Base-by-base conservation (phyloP, 1,284 basidiomycete genomes). In the Cutaneotrichosporon dermatis region DNA sequence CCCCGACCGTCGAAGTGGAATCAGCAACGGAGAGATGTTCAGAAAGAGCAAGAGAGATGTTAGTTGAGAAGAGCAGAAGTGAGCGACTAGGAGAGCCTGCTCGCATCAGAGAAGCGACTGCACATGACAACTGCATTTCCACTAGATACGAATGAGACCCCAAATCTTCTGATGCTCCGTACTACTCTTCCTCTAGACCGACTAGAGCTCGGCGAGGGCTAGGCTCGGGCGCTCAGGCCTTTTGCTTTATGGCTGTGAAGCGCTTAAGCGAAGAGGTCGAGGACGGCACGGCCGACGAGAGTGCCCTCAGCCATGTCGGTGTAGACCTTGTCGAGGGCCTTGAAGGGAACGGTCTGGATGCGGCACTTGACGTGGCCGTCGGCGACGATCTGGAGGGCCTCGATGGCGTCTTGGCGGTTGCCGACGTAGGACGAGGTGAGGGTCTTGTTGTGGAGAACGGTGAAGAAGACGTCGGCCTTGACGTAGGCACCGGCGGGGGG, bases 381-480 rank as follows among this genome's bases (percentile, higher is more conserved):
- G 0, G 87, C 83, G 6, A 87, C 89, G 36, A 91, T 84, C 2
- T 84, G 81, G 35, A 91, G 75, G 1, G 89, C 87, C 71, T 92
- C 89, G 13, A 81, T 70, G 7, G 87, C 83, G 68, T 90, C 89
- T 69, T 88, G 86, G 48, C 88, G 68, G 69, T 76, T 84, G 79
- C 86, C 89, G 54, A 92, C 88, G 70, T 90, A 90, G 4, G 85
- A 87, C 6, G 88, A 88, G 54, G 85, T 79, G 70, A 90, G 85
- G 58, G 80, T 82, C 64, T 88, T 85, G 67, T 83, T 80, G 76
- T 86, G 85, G 75, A 84, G 82, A 33, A 89, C 87, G 3, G 85
- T 87, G 79, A 83, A 88, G 81, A 90, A 91, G 66, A 91, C 87
- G 42, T 85, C 67, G 57, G 66, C 66, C 54, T 58, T 60, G 57